A percentile compares a stretch with the other conserved stretches of the same genome.
Conservation (phyloP, 2,329 filamentous ascomycete species). For the Rachicladosporium sp. region DNA sequence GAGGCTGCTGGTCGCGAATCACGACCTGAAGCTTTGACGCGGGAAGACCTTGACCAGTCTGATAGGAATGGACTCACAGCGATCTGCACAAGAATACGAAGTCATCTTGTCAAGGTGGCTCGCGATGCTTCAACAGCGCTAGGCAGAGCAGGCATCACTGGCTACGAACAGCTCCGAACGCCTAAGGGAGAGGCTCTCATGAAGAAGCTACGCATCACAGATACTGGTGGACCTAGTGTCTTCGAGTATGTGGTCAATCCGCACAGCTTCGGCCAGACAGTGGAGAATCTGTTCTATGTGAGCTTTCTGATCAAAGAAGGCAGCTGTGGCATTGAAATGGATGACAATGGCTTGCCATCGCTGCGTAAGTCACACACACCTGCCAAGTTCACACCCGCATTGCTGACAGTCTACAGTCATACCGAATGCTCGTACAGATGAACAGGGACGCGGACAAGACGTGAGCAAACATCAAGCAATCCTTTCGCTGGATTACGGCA, state of each 20-base stretch:
- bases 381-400: too few relatives aligned
- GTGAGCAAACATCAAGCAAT: conserved; percentile 61
- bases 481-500: conserved; percentile 72
- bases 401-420: conserved; percentile 24
- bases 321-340: conserved; percentile 58
- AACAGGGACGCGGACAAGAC: conserved; percentile 47
- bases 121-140: conserved; percentile 16
- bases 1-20: conserved; percentile 51
- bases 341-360: conserved; percentile 61
- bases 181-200: conserved; percentile 35
- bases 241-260: conserved; percentile 88
- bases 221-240: conserved; percentile 60
- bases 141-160: conserved; percentile 8
- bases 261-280: conserved; percentile 77
- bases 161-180: conserved; percentile 22
- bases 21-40: conserved; percentile 63
- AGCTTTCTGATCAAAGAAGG: conserved; percentile 90
- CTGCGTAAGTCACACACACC: conserved; percentile 48
- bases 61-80: conserved; percentile 69
- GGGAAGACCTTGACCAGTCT: conserved; percentile 60
- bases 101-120: conserved; percentile 40
- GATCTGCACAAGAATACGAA: conserved; percentile 64
- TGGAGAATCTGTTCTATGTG: conserved; percentile 95
- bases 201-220: conserved; percentile 52
- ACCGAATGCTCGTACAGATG: conserved; percentile 35